A percentile compares a stretch with the other conserved stretches of the same genome.
Evolutionary conservation across 805 yeast genomes (phyloP).

Genomic region (Metschnikowia shivogae): DNA sequence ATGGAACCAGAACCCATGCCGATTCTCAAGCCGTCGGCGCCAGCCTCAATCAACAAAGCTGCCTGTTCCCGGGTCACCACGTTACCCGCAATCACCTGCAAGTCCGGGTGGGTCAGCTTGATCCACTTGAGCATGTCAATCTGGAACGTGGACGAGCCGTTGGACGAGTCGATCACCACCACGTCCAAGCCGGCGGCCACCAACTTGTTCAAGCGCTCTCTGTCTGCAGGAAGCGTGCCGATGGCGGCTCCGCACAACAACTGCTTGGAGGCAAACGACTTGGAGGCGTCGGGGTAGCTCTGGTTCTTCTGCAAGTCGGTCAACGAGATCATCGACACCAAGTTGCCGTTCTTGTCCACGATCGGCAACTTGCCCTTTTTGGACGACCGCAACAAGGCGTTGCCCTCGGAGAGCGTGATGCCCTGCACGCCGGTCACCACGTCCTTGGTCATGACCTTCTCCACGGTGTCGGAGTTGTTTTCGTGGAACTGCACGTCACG

Average conservation of each 20-base stretch:
- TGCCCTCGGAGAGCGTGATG: conserved; percentile 79
- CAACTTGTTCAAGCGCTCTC: conserved; percentile 73
- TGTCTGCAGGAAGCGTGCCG: conserved; percentile 90
- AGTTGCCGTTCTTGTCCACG: conserved; percentile 68
- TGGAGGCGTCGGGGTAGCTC: conserved; percentile 90
- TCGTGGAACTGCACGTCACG: conserved; percentile 97
- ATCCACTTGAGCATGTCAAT: conserved; percentile 89
- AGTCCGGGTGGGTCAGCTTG: conserved; percentile 70
- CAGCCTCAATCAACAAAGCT: conserved; percentile 80
- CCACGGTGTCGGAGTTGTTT: conserved; percentile 54
- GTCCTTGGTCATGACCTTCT: conserved; percentile 87
- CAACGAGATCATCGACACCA: conserved; percentile 87
- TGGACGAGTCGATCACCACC: conserved; percentile 91
- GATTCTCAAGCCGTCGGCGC: conserved; percentile 96
- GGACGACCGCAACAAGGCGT: conserved; percentile 82
- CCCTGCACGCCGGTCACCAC: conserved; percentile 81
- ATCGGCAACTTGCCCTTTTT: conserved; percentile 98
- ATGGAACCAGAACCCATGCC: conserved; percentile 99
- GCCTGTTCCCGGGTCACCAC: conserved; percentile 99
- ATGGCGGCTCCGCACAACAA: conserved; percentile 97
- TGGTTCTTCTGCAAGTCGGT: conserved; percentile 96
- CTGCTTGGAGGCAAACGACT: conserved; percentile 89
- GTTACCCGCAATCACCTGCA: conserved; percentile 95
- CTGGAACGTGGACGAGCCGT: conserved; percentile 96
- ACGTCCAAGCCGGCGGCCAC: conserved; percentile 97